Base-by-base conservation (phyloP, 2,329 filamentous ascomycete species). In the Clonostachys sp. region DNA sequence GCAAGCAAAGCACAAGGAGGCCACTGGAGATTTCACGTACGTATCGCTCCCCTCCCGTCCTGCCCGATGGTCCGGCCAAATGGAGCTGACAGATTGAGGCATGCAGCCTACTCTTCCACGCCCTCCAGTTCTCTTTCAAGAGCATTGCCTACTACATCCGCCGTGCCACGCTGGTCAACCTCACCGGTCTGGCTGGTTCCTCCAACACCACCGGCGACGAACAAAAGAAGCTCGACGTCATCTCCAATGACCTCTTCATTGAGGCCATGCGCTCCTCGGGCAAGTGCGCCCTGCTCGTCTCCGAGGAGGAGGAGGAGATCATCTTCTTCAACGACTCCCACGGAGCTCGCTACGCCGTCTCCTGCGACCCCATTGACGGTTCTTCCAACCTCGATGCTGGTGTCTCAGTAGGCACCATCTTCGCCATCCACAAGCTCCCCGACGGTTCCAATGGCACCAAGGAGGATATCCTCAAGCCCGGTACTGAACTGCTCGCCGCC, bases 101-200 rank as follows among this genome's bases (percentile, higher is more conserved):
- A 36, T 16, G 45, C 61, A 96, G 91, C 61, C 81, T 99, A 46
- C 83, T 99, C 50, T 96, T 91, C 79, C 94, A 99, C 68, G 91
- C 94, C 51, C 87, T 99, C 50, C 94, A 97, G 71, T 99, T 97
- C 78, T 92, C 94, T 55, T 99, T 99, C 86, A 99, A 99, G 78
- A 95, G 90, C 56, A 99, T 99, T 69, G 90, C 94, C 60, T 96
- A 97, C 80, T 99, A 96, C 78, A 99, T 99, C 70, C 91, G 92
- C 61, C 87, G 94, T 68, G 91, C 92, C 35, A 92, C 90, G 20
- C 77, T 99, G 55, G 92, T 97, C 74, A 96, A 96, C 77, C 83
- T 99, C 52, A 95, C 90, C 45, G 94, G 94, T 51, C 84, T 99
- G 44, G 94, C 94, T 52, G 94, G 94, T 50, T 94, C 92, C 51